Evolutionary conservation across 257 asterid genomes (phyloP), one percentile per base, ranked within the genome.

Genomic region (Nicotiana paniculata): DNA sequence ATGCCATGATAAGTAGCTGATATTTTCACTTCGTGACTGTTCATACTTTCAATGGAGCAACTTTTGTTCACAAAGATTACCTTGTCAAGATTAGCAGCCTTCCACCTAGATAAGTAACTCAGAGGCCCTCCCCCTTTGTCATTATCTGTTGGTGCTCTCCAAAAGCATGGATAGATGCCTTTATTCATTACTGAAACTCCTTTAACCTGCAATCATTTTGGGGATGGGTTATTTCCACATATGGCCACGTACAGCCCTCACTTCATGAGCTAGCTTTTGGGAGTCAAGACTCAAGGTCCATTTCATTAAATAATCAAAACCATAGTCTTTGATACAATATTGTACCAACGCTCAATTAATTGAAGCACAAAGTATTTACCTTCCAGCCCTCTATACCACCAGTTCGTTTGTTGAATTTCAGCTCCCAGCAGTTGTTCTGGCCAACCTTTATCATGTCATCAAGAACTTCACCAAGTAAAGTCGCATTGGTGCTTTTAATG

Each of bases 71-170:
- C 35, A 84, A 90, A 87, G 28, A 81, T 81, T 69, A 96, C 81
- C 66, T 85, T 82, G 65, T 96, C 85, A 81, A 96, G 87, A 84
- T 90, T 91, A 48, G 93, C 95, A 39, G 77, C 87, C 84, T 90
- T 91, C 98, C 99, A 96, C 86, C 87, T 91, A 9, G 98, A 89
- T 10, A 94, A 79, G 76, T 94, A 91, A 86, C 98, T 93, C 82
- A 83, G 79, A 2, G 85, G 76, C 78, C 89, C 98, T 48, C 98
- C 99, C 17, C 99, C 99, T 84, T 92, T 96, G 92, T 96, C 99
- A 83, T 96, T 96, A 85, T 96, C 99, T 4, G 90, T 94, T 62
- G 98, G 99, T 58, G 99, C 98, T 85, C 99, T 91, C 99, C 99
- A 94, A 82, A 96, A 94, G 95, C 97, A 96, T 39, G 98, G 99